A percentile compares a stretch with the other conserved stretches of the same genome.
These are phyloP conservation scores for Mycena albidolilacea DNA, from an alignment of 768 basidiomycete genomes.

Conservation along the genomic window DNA sequence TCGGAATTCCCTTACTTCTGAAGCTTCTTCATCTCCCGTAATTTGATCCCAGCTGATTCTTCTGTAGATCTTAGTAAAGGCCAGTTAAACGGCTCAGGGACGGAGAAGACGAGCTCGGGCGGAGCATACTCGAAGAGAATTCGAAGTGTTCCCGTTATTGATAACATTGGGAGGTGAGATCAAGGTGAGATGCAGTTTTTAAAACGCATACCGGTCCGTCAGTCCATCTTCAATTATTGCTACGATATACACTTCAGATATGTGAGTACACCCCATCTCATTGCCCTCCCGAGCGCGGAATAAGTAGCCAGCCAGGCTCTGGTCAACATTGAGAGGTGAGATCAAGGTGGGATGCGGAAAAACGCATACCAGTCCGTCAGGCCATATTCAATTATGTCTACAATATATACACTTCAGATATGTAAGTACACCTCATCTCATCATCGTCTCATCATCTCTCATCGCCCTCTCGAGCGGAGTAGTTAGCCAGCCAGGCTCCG, in stretches of 20 bases:
- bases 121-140: too few species aligned
- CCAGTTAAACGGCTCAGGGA: too few species aligned
- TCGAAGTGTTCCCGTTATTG: too few species aligned
- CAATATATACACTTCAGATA: neutral
- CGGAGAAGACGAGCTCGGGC: too few species aligned
- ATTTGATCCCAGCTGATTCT: neutral
- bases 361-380: neutral
- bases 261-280: neutral
- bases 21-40: neutral
- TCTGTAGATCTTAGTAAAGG: neutral
- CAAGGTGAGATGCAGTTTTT: too few species aligned
- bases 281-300: neutral
- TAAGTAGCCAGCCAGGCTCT: neutral
- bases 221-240: neutral
- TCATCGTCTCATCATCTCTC: neutral
- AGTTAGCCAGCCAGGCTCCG: neutral
- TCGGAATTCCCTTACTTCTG: neutral
- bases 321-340: too few species aligned
- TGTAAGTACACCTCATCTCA: neutral
- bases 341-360: too few species aligned
- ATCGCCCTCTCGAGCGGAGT: neutral
- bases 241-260: neutral
- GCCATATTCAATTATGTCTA: neutral
- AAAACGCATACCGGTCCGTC: neutral
- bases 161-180: too few species aligned